Percentiles rank a stretch among this genome's conserved stretches.
Conservation (phyloP, 177 flowering plant species). For the Vitis hybrid region DNA sequence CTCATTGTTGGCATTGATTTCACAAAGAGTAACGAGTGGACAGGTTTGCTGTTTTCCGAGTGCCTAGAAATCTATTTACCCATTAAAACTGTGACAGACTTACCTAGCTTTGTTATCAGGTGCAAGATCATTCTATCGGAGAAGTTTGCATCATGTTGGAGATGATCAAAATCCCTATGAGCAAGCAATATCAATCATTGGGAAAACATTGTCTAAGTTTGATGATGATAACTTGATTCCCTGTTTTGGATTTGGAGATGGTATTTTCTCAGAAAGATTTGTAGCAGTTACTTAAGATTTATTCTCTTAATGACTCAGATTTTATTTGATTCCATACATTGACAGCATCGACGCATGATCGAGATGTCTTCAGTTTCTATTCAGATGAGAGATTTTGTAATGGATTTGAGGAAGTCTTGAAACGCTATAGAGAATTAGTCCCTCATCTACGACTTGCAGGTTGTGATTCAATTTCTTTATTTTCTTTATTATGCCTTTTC, state of each 20-base stretch:
- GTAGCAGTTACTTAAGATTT: background rate
- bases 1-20: constrained; percentile 80
- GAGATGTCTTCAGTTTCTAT: constrained; percentile 86
- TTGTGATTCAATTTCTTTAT: constrained; percentile 17
- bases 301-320: background rate
- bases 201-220: constrained; percentile 70
- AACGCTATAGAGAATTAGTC: constrained; percentile 72
- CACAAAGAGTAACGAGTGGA: constrained; percentile 86
- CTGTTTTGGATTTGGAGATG: constrained; percentile 94
- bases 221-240: constrained; percentile 91
- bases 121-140: constrained; percentile 53
- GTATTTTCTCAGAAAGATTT: constrained; percentile 31
- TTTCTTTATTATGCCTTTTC: background rate
- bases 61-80: constrained; percentile 2
- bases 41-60: constrained; percentile 38
- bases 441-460: constrained; percentile 87
- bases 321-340: constrained; percentile 16
- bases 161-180: constrained; percentile 72
- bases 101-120: constrained; percentile 29
- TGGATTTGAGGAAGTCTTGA: constrained; percentile 88
- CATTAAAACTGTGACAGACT: background rate
- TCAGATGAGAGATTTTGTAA: constrained; percentile 67
- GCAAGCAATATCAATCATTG: constrained; percentile 82
- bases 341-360: constrained; percentile 92
- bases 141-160: constrained; percentile 73